A percentile compares a stretch with the other conserved stretches of the same genome.
Evolutionary conservation across 768 basidiomycete genomes (phyloP).

Genomic region (Xanthoconium purpureum): DNA sequence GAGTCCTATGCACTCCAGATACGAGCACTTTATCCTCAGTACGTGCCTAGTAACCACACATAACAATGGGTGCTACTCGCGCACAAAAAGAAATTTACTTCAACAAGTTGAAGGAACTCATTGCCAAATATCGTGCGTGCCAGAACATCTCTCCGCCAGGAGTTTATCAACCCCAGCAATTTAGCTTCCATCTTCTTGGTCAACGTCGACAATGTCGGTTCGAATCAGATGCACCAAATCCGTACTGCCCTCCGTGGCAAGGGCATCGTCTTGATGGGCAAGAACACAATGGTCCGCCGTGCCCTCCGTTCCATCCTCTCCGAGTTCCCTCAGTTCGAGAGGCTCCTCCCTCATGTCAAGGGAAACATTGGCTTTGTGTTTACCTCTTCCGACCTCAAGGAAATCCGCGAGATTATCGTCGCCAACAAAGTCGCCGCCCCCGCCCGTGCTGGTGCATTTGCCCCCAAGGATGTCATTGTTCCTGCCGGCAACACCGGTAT

Average conservation of each 20-base stretch:
- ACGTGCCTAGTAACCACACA: slow-evolving; percentile 21
- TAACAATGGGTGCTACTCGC: slow-evolving; percentile 86
- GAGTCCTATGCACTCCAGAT: slow-evolving; percentile 9
- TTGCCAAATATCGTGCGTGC: slow-evolving; percentile 83
- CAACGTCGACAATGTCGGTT: slow-evolving; percentile 99
- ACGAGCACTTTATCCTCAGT: not conserved
- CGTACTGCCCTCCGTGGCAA: slow-evolving; percentile 94
- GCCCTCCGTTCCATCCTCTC: slow-evolving; percentile 87
- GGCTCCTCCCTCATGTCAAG: slow-evolving; percentile 90
- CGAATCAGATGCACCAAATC: slow-evolving; percentile 99
- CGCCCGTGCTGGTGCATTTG: slow-evolving; percentile 95
- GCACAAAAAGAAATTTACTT: slow-evolving; percentile 92
- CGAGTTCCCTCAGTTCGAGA: slow-evolving; percentile 93
- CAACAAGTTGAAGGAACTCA: slow-evolving; percentile 87
- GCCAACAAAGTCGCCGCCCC: slow-evolving; percentile 99
- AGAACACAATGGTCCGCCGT: slow-evolving; percentile 99
- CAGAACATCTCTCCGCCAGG: not conserved
- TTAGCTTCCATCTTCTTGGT: slow-evolving; percentile 98
- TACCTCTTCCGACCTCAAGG: slow-evolving; percentile 89
- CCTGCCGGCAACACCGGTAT: slow-evolving; percentile 98
- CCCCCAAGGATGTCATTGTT: slow-evolving; percentile 88
- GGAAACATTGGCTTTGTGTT: slow-evolving; percentile 99
- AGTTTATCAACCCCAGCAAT: slow-evolving; percentile 1
- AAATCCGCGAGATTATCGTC: slow-evolving; percentile 87
- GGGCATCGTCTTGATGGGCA: slow-evolving; percentile 98